phyloP scores from a whole-genome alignment of 371 early-diverging fungal genomes.

The Syncephalis plumigaleata region DNA sequence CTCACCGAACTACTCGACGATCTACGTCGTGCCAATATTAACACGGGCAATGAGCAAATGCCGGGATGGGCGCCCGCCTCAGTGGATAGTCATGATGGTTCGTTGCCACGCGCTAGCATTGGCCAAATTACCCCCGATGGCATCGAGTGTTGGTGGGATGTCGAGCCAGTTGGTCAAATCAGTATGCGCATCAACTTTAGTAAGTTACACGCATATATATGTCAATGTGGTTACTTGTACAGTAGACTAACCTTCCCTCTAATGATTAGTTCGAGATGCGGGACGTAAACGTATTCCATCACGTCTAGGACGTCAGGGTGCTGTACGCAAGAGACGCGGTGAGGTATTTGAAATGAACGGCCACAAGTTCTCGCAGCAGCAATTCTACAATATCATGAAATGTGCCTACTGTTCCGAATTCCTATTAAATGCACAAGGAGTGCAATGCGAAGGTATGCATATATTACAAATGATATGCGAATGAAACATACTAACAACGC shows the following conservation, averaged over 20 bases:
- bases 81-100: not conserved
- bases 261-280: slow-evolving; percentile 9
- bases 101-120: slow-evolving; percentile 3
- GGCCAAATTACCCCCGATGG: slow-evolving; percentile 20
- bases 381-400: slow-evolving; percentile 82
- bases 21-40: slow-evolving; percentile 38
- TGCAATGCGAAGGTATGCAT: slow-evolving; percentile 68
- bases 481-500: not conserved
- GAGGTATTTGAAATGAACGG: slow-evolving; percentile 62
- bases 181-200: slow-evolving; percentile 60
- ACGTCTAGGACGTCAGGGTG: slow-evolving; percentile 66
- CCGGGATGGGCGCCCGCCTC: slow-evolving; percentile 1
- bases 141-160: slow-evolving; percentile 68
- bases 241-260: slow-evolving; percentile 22
- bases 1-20: slow-evolving; percentile 64
- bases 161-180: slow-evolving; percentile 82
- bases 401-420: slow-evolving; percentile 88
- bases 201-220: slow-evolving; percentile 11
- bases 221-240: too few relatives aligned
- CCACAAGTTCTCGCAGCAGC: slow-evolving; percentile 69
- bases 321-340: slow-evolving; percentile 68
- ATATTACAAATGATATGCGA: not conserved
- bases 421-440: slow-evolving; percentile 64
- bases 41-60: slow-evolving; percentile 5
- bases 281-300: slow-evolving; percentile 36